Percentiles rank a stretch among this genome's conserved stretches.
These are phyloP conservation scores for Xylariaceae sp. DNA, from an alignment of 2,329 filamentous ascomycete species.

Conservation along the genomic window DNA sequence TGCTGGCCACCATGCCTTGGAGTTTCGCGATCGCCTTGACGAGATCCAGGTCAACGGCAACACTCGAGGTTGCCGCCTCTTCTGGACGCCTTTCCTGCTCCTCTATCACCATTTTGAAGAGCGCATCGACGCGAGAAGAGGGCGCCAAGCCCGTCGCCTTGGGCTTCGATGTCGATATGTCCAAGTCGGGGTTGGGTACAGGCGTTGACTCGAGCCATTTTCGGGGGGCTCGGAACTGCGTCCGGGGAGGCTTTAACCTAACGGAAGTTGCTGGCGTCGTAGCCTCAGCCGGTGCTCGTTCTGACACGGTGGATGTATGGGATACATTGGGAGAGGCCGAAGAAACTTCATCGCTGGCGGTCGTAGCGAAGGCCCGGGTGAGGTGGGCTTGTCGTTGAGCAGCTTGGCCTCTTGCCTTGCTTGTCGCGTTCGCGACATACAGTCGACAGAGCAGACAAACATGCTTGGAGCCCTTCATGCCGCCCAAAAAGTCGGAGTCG, in stretches of 20 bases:
- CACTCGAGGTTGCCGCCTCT: constrained; percentile 4
- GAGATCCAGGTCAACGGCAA: constrained; percentile 14
- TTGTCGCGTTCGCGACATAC: constrained; percentile 20
- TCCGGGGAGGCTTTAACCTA: too few species aligned
- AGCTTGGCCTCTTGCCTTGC: constrained; percentile 11
- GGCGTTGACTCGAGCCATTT: too few species aligned
- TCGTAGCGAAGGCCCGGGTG: constrained; percentile 19
- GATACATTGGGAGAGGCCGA: not conserved
- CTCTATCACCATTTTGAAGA: constrained; percentile 27
- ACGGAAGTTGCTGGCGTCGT: too few species aligned
- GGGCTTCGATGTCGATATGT: not conserved
- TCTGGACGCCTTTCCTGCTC: constrained; percentile 14
- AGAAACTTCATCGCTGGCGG: constrained; percentile 9
- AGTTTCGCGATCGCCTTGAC: constrained; percentile 24
- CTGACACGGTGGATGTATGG: not conserved
- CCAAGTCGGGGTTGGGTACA: too few species aligned
- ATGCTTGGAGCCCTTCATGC: constrained; percentile 27
- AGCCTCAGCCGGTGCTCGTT: too few species aligned
- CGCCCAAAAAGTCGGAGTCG: constrained; percentile 7
- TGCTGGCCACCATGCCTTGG: constrained; percentile 30
- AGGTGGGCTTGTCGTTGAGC: constrained; percentile 20
- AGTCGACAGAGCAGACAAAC: constrained; percentile 30
- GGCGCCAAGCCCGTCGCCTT: too few species aligned
- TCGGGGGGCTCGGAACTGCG: too few species aligned
- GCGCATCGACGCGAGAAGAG: constrained; percentile 19